phyloP scores from a whole-genome alignment of 768 basidiomycete species.

The Gyrodon lividus region DNA sequence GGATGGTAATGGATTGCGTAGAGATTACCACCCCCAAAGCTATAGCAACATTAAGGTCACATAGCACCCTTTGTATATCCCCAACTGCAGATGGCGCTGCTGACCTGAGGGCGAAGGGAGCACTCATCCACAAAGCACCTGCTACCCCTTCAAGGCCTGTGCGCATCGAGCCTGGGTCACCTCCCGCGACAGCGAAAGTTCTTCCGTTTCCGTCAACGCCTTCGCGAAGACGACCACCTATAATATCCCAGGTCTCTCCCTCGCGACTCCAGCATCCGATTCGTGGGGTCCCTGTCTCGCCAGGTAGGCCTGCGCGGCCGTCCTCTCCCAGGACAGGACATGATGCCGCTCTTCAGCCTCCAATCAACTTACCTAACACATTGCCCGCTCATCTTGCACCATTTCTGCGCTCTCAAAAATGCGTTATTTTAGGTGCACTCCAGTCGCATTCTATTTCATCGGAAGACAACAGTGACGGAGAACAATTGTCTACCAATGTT shows the following conservation, averaged over 20 bases:
- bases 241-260: slow-evolving; percentile 19
- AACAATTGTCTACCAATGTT: slow-evolving; percentile 44
- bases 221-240: slow-evolving; percentile 11
- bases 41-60: slow-evolving; percentile 2
- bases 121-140: slow-evolving; percentile 5
- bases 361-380: slow-evolving; percentile 21
- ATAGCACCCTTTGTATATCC: slow-evolving; percentile 9
- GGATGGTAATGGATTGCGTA: slow-evolving; percentile 31
- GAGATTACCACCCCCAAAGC: slow-evolving; percentile 31
- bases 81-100: slow-evolving; percentile 3
- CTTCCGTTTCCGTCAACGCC: slow-evolving; percentile 16
- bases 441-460: slow-evolving; percentile 25
- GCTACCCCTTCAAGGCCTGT: slow-evolving; percentile 19
- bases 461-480: slow-evolving; percentile 33
- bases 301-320: slow-evolving; percentile 11
- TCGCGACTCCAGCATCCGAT: slow-evolving; percentile 4
- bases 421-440: slow-evolving; percentile 49
- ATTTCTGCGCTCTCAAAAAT: slow-evolving; percentile 58
- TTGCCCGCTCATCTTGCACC: slow-evolving; percentile 44
- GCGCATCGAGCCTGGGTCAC: not conserved
- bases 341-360: slow-evolving; percentile 5
- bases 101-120: not conserved
- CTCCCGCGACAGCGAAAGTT: not conserved
- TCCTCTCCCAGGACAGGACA: slow-evolving; percentile 16
- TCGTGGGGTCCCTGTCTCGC: slow-evolving; percentile 16